Evolutionary conservation across 768 basidiomycete species (phyloP).

Genomic region (Lactifluus echinatus): DNA sequence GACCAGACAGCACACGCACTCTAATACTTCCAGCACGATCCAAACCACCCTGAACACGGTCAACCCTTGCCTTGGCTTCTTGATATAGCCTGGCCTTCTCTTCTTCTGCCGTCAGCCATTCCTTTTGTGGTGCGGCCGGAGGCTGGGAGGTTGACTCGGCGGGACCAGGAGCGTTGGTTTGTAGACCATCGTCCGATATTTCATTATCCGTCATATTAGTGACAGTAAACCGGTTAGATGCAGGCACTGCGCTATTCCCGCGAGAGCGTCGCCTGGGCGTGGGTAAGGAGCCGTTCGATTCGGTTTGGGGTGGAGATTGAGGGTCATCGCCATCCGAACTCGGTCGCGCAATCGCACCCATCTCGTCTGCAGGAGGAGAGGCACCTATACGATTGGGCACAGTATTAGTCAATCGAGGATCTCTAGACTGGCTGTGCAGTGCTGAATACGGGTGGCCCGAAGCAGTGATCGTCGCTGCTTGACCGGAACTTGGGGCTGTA

Average conservation of each 20-base stretch:
- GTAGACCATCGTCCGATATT: slow-evolving; percentile 37
- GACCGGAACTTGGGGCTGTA: not conserved
- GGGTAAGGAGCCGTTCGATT: slow-evolving; percentile 8
- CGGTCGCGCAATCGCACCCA: slow-evolving; percentile 14
- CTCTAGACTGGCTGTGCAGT: slow-evolving; percentile 1
- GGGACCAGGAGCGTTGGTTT: slow-evolving; percentile 11
- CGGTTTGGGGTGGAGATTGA: not conserved
- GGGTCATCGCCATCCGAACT: slow-evolving; percentile 13
- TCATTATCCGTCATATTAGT: slow-evolving; percentile 34
- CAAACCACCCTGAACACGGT: slow-evolving; percentile 31
- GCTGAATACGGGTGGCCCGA: not conserved
- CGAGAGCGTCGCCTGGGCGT: slow-evolving; percentile 26
- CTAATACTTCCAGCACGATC: slow-evolving; percentile 25
- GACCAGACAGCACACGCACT: slow-evolving; percentile 13
- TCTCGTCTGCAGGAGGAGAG: slow-evolving; percentile 4
- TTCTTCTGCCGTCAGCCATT: slow-evolving; percentile 33
- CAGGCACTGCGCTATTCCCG: slow-evolving; percentile 23
- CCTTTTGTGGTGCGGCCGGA: not conserved
- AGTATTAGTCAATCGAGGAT: slow-evolving; percentile 7
- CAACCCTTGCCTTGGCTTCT: slow-evolving; percentile 32
- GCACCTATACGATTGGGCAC: not conserved
- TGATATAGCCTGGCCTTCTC: slow-evolving; percentile 38
- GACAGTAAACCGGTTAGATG: slow-evolving; percentile 32
- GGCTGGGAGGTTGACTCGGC: not conserved
- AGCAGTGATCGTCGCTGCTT: slow-evolving; percentile 3